Percentiles rank a stretch among this genome's conserved stretches.
These are phyloP conservation scores for Teunomyces barrocoloradensis DNA, from an alignment of 805 yeast genomes.

Conservation along the genomic window DNA sequence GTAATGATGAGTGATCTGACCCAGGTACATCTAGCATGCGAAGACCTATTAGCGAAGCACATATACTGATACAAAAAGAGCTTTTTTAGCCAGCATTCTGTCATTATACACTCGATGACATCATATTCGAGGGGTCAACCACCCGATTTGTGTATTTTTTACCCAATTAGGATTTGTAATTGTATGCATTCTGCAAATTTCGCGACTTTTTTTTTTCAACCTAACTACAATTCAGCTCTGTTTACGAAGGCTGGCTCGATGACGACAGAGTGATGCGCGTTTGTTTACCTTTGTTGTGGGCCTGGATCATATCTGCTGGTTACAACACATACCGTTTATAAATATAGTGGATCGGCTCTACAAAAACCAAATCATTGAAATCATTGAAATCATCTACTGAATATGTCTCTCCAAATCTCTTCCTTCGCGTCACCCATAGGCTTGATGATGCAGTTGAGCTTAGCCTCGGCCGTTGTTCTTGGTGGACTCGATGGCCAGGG, in stretches of 20 bases:
- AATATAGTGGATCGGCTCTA: background rate
- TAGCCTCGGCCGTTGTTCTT: constrained; percentile 9
- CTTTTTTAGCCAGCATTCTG: background rate
- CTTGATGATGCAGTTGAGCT: constrained; percentile 8
- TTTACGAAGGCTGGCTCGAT: background rate
- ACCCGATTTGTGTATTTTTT: constrained; percentile 8
- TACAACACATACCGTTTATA: background rate
- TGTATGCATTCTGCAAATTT: background rate
- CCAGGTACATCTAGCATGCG: constrained; percentile 10
- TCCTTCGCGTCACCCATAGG: constrained; percentile 5
- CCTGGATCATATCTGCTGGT: background rate
- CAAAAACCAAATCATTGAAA: background rate
- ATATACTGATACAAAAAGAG: background rate
- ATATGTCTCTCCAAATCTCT: constrained; percentile 14
- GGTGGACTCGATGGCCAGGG: constrained; percentile 15
- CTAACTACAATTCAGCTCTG: too few species aligned
- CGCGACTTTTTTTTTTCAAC: too few species aligned
- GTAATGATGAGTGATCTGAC: constrained; percentile 7
- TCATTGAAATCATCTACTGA: too few species aligned
- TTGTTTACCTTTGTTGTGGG: background rate
- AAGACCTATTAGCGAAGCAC: constrained; percentile 6
- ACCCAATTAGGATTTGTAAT: constrained; percentile 13
- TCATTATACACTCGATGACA: background rate
- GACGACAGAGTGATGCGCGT: background rate
- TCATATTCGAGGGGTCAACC: background rate